Evolutionary conservation across 2,329 filamentous ascomycete genomes (phyloP).

Genomic region (Aspergillus luchuensis): DNA sequence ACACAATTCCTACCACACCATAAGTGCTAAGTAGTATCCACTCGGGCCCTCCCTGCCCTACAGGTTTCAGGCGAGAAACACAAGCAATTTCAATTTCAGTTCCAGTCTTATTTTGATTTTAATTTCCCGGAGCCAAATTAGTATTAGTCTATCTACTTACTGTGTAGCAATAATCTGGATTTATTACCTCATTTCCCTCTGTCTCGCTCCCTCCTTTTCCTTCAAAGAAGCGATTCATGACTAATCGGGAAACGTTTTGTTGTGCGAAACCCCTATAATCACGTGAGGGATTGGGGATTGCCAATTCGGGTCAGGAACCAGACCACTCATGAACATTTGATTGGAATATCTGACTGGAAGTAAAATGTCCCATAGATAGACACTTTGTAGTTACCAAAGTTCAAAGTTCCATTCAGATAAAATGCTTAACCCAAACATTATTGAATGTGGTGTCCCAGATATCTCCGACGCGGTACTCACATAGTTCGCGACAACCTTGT

Average conservation of each 20-base stretch:
- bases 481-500: not conserved
- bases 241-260: not conserved
- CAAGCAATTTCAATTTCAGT: not conserved
- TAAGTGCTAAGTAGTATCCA: not conserved
- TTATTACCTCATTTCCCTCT: too few relatives aligned
- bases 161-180: too few relatives aligned
- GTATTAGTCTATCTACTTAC: too few relatives aligned
- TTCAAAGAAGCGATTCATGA: not conserved
- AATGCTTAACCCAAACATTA: not conserved
- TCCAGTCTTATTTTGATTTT: not conserved
- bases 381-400: too few relatives aligned
- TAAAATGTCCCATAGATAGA: too few relatives aligned
- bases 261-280: not conserved
- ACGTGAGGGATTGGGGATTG: not conserved
- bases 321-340: not conserved
- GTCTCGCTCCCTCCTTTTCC: not conserved
- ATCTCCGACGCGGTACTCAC: not conserved
- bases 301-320: not conserved
- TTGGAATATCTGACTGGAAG: too few relatives aligned
- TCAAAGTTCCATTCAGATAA: too few relatives aligned
- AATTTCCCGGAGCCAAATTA: not conserved
- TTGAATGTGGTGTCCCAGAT: not conserved
- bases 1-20: not conserved
- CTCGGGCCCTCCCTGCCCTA: not conserved
- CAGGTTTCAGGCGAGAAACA: not conserved